Base-by-base conservation (phyloP, 106 monocot genomes). In the Dendrobium nobile region DNA sequence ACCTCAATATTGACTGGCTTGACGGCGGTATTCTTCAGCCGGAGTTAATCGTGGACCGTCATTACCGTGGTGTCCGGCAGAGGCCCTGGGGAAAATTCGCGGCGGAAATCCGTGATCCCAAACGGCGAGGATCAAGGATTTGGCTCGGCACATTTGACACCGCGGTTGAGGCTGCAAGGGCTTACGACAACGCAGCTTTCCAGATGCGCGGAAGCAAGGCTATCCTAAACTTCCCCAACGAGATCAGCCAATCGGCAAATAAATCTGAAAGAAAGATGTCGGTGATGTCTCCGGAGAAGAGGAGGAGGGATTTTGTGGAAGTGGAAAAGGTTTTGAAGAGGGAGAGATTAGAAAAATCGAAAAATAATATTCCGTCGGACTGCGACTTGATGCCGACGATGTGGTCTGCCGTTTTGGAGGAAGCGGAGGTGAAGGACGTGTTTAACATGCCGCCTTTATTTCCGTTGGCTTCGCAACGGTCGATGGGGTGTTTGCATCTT, bases 81-180 rank as follows among this genome's bases (percentile, higher is more conserved):
- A 78, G 85, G 76, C 95, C 92, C 27, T 95, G 95, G 95, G 95
- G 95, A 28, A 95, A 95, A 80, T 95, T 78, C 81, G 95, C 85
- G 51, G 93, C 88, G 9, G 90, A 88, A 85, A 90, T 90, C 47
- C 80, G 87, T 16, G 88, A 92, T 65, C 90, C 92, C 6, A 95
- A 89, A 16, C 70, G 83, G 37, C 80, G 84, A 1, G 94, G 94
- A 1, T 91, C 94, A 15, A 77, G 94, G 74, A 83, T 91, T 47
- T 94, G 94, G 94, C 86, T 94, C 31, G 94, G 94, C 31, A 94
- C 94, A 0, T 94, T 81, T 65, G 88, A 91, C 54, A 88, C 91
- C 40, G 86, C 91, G 5, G 54, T 91, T 37, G 89, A 89, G 72
- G 94, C 94, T 18, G 94, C 94, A 31, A 73, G 91, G 56, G 94